Base-by-base conservation (phyloP, 306 rosid genomes). In the Rubus parviflorus region DNA sequence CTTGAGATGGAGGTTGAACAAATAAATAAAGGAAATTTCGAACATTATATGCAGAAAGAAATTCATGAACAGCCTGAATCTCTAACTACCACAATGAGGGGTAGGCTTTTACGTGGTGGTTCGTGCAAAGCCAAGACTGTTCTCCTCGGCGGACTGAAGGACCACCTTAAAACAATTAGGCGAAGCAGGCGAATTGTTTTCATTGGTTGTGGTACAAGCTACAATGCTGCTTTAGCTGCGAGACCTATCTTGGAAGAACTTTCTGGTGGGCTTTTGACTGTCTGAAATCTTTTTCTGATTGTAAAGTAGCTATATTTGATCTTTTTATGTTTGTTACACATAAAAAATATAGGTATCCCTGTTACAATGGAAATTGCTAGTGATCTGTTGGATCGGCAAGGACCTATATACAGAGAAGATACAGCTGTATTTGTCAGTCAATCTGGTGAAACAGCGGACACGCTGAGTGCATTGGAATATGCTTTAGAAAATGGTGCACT, bases 321-420 rank as follows among this genome's bases (percentile, higher is more conserved):
- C 57, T 75, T 48, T 48, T 52, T 17, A 68, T 81, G 71, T 81
- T 65, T 74, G 53, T 84, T 68, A 51, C 64, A 64, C 64, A 35
- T 74, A 70, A 52, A 77, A 81, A 63, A 77, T 86, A 56, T 85
- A 95, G 99, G 97, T 68, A 77, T 95, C 75, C 97, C 99, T 67
- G 99, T 95, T 79, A 92, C 97, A 40, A 95, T 95, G 99, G 99
- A 95, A 90, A 84, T 95, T 79, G 99, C 99, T 45, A 95, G 99
- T 87, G 99, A 95, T 86, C 84, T 95, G 56, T 83, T 95, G 92
- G 99, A 95, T 80, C 89, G 97, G 75, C 96, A 92, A 83, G 99
- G 99, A 72, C 97, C 96, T 45, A 89, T 95, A 77, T 90, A 92
- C 80, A 81, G 99, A 81, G 99, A 95, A 86, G 99, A 95, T 85